Base-by-base conservation (phyloP, 2,329 filamentous ascomycete genomes). In the Colletotrichum camelliae region DNA sequence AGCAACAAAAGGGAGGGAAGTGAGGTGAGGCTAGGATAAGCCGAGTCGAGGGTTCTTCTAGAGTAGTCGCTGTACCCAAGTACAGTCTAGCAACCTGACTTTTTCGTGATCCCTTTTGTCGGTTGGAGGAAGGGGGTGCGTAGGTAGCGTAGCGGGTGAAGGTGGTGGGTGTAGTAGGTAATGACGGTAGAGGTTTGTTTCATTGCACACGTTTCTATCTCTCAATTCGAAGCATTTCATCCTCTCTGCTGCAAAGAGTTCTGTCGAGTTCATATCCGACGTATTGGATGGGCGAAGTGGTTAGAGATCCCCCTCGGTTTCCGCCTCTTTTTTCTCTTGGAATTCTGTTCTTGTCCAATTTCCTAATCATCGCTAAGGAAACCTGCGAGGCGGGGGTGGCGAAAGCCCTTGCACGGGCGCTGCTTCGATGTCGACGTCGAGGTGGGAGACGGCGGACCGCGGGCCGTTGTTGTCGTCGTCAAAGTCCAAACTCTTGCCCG, bases 371-470 rank as follows among this genome's bases (percentile, higher is more conserved):
- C 16, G 39, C 62, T 75, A 75, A 16, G 73, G 33, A 58, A 58
- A 58, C 69, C 73, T 72, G 62, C 73, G 73, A 64, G 69, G 69
- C 64, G 73, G 73, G n/a, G 73, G 69, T 29, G 73, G 73, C 29
- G 73, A 75, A 21, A 75, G 31, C 16, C 73, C 73, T 21, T 73
- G 73, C 2, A 48, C 62, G 9, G 66, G 62, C 18, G 37, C 73
- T 16, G 60, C 61, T 15, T 73, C 73, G 4, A 75, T 1, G 16
- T 62, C 58, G 58, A 62, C 58, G 16, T 75, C 73, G 7, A 73
- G 7, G 10, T 64, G 55, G 10, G 73, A 68, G 4, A 24, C 43
- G 9, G 55, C 13, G 13, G 57, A 16, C 16, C 48, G 66, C 48
- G 58, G 29, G 31, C 31, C 58, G 31, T 33, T 62, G 58, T 66